Base-by-base conservation (phyloP, 805 yeast genomes). In the Ogataea minuta region DNA sequence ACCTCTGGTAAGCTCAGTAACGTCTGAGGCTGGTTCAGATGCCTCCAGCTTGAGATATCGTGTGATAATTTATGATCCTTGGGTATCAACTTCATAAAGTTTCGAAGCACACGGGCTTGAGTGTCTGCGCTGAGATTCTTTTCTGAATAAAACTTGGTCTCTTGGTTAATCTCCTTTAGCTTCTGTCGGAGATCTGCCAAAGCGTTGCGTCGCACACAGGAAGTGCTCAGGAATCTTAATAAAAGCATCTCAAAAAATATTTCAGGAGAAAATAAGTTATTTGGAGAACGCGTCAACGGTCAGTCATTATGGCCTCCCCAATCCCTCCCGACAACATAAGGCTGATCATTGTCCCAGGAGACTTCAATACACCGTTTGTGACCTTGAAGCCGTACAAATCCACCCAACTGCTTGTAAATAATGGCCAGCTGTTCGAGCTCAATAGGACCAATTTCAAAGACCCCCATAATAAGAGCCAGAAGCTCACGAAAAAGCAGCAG, bases 361-460 rank as follows among this genome's bases (percentile, higher is more conserved):
- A 27, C 13, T 6, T 34, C 6, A 9, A 23, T 4, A 23, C 20
- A 6, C 15, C 15, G 4, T 15, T 37, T 2, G 31, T 21, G 21
- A 31, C 41, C 2, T 12, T 37, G 10, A 24, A 26, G 19, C 32
- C 31, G 10, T 23, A 36, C 17, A 32, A 32, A n/a, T 21, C 32
- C 11, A 30, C 37, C 6, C 52, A 50, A 29, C 52, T 44, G 21
- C 30, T 55, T 8, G 39, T 50, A 13, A 41, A 43, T 13, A 39
- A 40, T 6, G 44, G 47, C 4, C 44, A 50, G 9, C 39, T 73
- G 0, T 71, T 61, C 41, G 78, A 74, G 34, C 44, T 74, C 12
- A 64, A 66, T 36, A 63, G 55, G 34, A 43, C 70, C 17, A 62
- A 62, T 31, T 67, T 68, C 15, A 53, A 60, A 27, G 71, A 70